Base-by-base conservation (phyloP, 495 filamentous ascomycete genomes). In the Extremus antarcticus region DNA sequence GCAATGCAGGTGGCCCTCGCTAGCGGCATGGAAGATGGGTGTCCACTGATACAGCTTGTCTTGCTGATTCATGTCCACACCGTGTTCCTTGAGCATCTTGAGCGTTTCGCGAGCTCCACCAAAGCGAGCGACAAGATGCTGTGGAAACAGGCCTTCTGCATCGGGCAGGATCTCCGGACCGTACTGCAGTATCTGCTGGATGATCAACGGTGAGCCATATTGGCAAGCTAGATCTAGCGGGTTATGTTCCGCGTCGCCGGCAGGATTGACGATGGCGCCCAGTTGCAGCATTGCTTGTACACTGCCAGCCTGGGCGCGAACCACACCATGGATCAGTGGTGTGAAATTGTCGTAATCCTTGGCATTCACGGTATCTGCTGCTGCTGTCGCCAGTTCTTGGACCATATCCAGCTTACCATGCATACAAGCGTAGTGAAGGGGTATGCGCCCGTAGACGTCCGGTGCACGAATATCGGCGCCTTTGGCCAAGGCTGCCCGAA, bases 11-110 rank as follows among this genome's bases (percentile, higher is more conserved):
- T 92, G 94, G 23, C 92, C 92, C 75, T 98, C 92, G 63, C 91
- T 95, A 11, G 91, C 92, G 11, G 92, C 91, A 68, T 98, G 90
- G 60, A 98, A 92, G 0, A 98, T 71, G 0, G 92, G 89, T 2
- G 92, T 97, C 92, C 92, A 98, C 55, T 90, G 88, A 55, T 97
- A 95, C 15, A 98, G 74, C 68, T 94, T 95, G 68, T 98, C 92
- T 29, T 83, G 74, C 67, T 97, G 90, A 67, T 98, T 79, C 23
- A 97, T 75, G 65, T 97, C 84, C n/a, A 88, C 92, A 8, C 90
- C 90, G 64, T 94, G 88, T 32, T 84, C 71, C 65, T 90, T 83
- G 20, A 98, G 74, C 24, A 95, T 73, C 25, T 89, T 71, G 0
- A 98, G 73, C 24, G 95, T 75, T 41, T 85, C 74, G 3, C 88